A percentile compares a stretch with the other conserved stretches of the same genome.
These are phyloP conservation scores for Paramyrothecium sp. DNA, from an alignment of 2,329 filamentous ascomycete species.

Conservation along the genomic window DNA sequence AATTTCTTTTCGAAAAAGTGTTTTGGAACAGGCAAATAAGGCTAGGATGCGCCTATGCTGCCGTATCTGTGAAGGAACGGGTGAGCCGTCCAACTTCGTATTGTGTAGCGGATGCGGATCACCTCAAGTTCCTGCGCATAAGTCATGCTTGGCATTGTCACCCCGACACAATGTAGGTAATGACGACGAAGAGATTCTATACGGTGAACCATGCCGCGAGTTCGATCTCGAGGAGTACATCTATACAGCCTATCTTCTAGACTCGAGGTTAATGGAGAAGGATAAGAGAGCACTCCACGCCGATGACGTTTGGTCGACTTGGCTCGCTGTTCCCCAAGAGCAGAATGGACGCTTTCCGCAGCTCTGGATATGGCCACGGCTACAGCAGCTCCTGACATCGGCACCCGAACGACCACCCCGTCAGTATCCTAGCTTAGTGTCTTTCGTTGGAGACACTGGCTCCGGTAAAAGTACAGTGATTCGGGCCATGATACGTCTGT, in stretches of 20 bases:
- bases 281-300: neutral
- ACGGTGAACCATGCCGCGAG: neutral
- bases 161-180: neutral
- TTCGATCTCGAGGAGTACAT: neutral
- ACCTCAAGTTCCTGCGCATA: neutral
- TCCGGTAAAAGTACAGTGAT: conserved; percentile 13
- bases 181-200: neutral
- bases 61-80: neutral
- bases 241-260: neutral
- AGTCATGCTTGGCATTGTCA: neutral
- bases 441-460: conserved; percentile 12
- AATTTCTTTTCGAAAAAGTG: too few species aligned
- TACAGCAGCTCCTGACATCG: neutral
- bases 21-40: neutral
- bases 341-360: neutral
- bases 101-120: neutral
- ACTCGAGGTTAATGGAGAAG: neutral
- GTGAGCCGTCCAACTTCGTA: neutral
- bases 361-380: neutral
- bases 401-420: neutral
- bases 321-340: neutral
- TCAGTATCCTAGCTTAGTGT: conserved; percentile 12
- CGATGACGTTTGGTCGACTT: neutral
- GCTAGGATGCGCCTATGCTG: neutral
- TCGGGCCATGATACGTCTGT: conserved; percentile 8